Evolutionary conservation across 495 filamentous ascomycete genomes (phyloP).

Genomic region (Antarctomyces pellizariae): DNA sequence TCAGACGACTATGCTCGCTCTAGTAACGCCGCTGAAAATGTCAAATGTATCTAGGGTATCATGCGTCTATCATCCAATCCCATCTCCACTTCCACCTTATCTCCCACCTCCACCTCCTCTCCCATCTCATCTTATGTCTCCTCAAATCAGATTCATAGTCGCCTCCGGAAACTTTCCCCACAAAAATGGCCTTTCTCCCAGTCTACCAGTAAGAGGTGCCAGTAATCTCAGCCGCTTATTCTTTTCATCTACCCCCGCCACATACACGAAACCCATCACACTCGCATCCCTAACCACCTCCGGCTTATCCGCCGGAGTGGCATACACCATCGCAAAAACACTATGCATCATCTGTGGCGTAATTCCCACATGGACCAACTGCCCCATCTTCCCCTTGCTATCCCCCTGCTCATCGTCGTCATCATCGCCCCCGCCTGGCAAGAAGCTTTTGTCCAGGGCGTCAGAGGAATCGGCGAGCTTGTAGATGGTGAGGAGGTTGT

Average conservation of each 20-base stretch:
- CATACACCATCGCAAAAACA: slow-evolving; percentile 61
- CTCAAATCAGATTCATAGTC: slow-evolving; percentile 9
- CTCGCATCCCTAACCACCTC: slow-evolving; percentile 61
- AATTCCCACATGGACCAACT: slow-evolving; percentile 28
- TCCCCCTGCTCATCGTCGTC: slow-evolving; percentile 6
- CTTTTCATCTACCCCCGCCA: slow-evolving; percentile 71
- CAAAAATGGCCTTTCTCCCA: slow-evolving; percentile 56
- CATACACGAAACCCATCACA: slow-evolving; percentile 80
- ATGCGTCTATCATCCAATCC: too few species aligned
- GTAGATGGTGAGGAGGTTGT: slow-evolving; percentile 48
- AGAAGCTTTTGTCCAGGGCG: slow-evolving; percentile 8
- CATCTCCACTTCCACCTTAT: slow-evolving; percentile 1
- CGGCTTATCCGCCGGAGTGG: slow-evolving; percentile 35
- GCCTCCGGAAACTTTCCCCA: slow-evolving; percentile 32
- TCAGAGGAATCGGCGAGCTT: slow-evolving; percentile 19
- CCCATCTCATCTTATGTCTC: too few species aligned
- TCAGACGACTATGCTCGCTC: too few species aligned
- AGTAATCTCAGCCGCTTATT: slow-evolving; percentile 62
- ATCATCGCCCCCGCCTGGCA: slow-evolving; percentile 16
- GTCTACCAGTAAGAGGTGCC: slow-evolving; percentile 53
- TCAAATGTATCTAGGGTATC: too few species aligned
- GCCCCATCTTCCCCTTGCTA: too few species aligned
- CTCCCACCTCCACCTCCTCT: not conserved
- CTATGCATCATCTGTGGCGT: slow-evolving; percentile 35
- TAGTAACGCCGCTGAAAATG: too few species aligned